Base-by-base conservation (phyloP, 169 alveolate genomes). In the Plasmodium ovale region DNA sequence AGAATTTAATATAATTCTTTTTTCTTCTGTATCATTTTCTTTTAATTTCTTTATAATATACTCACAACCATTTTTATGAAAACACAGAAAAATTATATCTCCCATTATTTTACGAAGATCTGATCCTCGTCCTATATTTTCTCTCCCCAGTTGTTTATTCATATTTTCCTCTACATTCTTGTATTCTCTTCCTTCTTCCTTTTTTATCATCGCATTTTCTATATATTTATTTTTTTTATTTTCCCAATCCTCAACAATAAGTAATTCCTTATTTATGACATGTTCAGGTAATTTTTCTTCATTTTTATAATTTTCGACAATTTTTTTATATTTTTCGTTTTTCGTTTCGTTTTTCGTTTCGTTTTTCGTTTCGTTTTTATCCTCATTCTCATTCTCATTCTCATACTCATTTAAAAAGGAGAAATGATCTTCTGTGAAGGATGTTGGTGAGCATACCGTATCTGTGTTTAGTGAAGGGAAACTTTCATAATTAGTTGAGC, bases 41-140 rank as follows among this genome's bases (percentile, higher is more conserved):
- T 85, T 85, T 44, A 85, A 35, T n/a, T 85, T 85, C 3, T 56
- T 85, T 54, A 85, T 85, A 31, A 85, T 35, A 29, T 85, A 85
- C 39, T 69, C 87, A 62, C 87, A 85, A 4, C 91, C 91, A 19
- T 68, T 69, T 68, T 85, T 85, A 71, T 85, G 87, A 37, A 85
- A 68, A 14, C 91, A 85, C 23, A 85, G 39, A 60, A 68, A 85
- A 31, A 56, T 62, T 29, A 85, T 85, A 31, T 85, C 91, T 37
- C 58, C 21, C 84, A 67, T 64, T n/a, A 82, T 64, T 35, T 79
- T 79, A 2, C 51, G 53, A 9, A 67, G 51, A 19, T 65, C 89
- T 42, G 37, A 3, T n/a, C 59, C 60, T n/a, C 58, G 0, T 67
- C 16, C 19, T 5, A 16, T 1, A 2, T 19, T 10, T 7, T 49